A percentile compares a stretch with the other conserved stretches of the same genome.
Conservation (phyloP, 331 rosid genomes). For the Acacia pycnantha region DNA sequence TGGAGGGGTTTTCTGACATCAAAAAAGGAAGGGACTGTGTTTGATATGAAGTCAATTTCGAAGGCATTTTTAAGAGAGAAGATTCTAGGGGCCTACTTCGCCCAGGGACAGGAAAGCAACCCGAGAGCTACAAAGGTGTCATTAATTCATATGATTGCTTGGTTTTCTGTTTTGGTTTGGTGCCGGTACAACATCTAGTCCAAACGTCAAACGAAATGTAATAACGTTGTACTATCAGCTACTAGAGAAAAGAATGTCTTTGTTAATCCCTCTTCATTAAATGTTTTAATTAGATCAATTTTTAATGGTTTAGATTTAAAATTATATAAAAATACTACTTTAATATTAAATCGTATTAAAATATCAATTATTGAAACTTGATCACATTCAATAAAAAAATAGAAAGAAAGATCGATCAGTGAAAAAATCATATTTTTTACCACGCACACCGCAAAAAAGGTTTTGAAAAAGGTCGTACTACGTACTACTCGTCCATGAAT, state of each 20-base stretch:
- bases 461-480: background rate
- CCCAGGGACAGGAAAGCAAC: background rate
- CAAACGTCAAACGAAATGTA: background rate
- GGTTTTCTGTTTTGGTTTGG: background rate
- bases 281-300: too few species aligned
- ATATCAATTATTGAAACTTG: too few species aligned
- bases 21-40: background rate
- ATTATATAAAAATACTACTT: too few species aligned
- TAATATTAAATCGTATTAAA: too few species aligned
- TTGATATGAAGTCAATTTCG: conserved; percentile 10
- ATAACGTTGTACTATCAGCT: background rate
- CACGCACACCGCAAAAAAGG: background rate
- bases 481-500: background rate
- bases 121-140: background rate
- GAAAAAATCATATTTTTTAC: too few species aligned
- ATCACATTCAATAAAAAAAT: too few species aligned
- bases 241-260: too few species aligned
- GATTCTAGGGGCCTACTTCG: background rate
- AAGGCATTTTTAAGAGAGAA: background rate
- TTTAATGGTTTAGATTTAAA: too few species aligned
- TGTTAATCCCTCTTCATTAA: too few species aligned
- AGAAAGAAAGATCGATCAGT: too few species aligned
- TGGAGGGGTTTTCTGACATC: background rate
- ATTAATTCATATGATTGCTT: background rate
- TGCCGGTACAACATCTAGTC: conserved; percentile 9